Conservation (phyloP, 805 yeast genomes). For the Pichia insulana region DNA sequence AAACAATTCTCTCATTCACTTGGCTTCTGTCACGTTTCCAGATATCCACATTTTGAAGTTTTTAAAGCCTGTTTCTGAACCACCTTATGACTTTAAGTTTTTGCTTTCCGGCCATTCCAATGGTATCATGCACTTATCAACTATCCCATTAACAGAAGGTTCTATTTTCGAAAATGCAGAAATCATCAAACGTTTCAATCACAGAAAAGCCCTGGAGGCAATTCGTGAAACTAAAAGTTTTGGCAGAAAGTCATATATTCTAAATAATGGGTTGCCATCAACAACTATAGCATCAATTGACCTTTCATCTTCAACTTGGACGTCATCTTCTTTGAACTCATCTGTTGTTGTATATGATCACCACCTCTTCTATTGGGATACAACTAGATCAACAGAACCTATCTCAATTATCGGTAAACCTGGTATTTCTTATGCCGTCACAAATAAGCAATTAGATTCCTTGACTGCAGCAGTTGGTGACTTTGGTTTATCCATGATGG, state of each 20-base stretch:
- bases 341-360: constrained; percentile 59
- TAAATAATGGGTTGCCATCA: constrained; percentile 10
- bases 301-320: constrained; percentile 35
- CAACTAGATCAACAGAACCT: constrained; percentile 51
- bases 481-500: constrained; percentile 69
- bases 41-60: constrained; percentile 46
- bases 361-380: constrained; percentile 71
- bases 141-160: constrained; percentile 44
- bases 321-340: constrained; percentile 33
- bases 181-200: constrained; percentile 72
- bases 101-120: constrained; percentile 68
- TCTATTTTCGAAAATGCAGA: constrained; percentile 47
- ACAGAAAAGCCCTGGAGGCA: constrained; percentile 46
- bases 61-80: constrained; percentile 24
- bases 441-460: constrained; percentile 38
- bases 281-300: constrained; percentile 29
- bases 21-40: constrained; percentile 51
- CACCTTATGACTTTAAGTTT: constrained; percentile 29
- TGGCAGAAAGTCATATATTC: neutral
- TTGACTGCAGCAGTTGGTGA: constrained; percentile 57
- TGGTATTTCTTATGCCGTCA: constrained; percentile 45
- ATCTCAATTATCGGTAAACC: constrained; percentile 41
- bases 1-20: constrained; percentile 39
- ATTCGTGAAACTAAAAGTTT: constrained; percentile 9
- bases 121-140: constrained; percentile 66